phyloP scores from a whole-genome alignment of 768 basidiomycete genomes.

The Lactarius evosmus region DNA sequence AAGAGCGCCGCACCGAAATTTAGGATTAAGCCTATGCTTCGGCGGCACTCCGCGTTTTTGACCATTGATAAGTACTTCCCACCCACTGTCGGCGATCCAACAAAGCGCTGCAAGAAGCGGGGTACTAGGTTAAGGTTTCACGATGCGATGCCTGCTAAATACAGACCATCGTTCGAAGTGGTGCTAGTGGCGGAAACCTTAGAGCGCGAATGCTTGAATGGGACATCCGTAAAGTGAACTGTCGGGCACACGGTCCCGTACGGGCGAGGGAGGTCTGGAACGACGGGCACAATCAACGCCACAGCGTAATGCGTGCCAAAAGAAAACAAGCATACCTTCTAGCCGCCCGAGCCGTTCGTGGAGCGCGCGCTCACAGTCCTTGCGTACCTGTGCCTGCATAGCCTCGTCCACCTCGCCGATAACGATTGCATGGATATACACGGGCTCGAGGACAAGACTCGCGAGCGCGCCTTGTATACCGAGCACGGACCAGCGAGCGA shows the following conservation, averaged over 20 bases:
- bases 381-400: slow-evolving; percentile 41
- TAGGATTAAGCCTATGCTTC: slow-evolving; percentile 60
- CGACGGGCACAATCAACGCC: background rate
- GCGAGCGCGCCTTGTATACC: slow-evolving; percentile 85
- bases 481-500: slow-evolving; percentile 79
- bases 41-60: slow-evolving; percentile 73
- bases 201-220: slow-evolving; percentile 58
- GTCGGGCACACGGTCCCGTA: slow-evolving; percentile 50
- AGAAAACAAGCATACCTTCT: slow-evolving; percentile 38
- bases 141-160: background rate
- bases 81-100: slow-evolving; percentile 54
- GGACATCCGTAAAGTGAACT: slow-evolving; percentile 55
- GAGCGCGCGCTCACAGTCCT: slow-evolving; percentile 70
- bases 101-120: slow-evolving; percentile 52
- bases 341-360: slow-evolving; percentile 49
- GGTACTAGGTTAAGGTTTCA: slow-evolving; percentile 7
- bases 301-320: background rate
- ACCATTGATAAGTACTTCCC: slow-evolving; percentile 75
- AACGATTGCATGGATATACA: slow-evolving; percentile 65
- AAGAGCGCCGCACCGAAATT: slow-evolving; percentile 49
- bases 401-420: slow-evolving; percentile 63
- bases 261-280: slow-evolving; percentile 44
- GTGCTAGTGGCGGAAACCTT: slow-evolving; percentile 29
- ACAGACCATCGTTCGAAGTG: slow-evolving; percentile 71
- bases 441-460: slow-evolving; percentile 49